Base-by-base conservation (phyloP, 495 filamentous ascomycete species). In the Beverwykella pulmonaria region DNA sequence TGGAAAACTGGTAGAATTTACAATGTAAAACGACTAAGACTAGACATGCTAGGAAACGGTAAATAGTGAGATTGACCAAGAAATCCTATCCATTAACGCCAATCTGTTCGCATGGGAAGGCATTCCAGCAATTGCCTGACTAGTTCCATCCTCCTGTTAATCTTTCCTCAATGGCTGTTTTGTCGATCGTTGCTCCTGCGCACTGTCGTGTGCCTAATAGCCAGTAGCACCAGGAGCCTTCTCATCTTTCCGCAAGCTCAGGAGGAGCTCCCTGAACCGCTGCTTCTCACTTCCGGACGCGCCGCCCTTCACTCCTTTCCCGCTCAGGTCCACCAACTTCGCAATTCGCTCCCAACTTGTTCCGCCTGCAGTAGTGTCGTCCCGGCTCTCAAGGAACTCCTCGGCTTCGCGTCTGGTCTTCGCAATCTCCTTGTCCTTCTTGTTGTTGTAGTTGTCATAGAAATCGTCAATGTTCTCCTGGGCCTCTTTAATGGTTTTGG, bases 261-360 rank as follows among this genome's bases (percentile, higher is more conserved):
- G 75, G 75, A 99, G 80, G 75, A 99, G 75, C 81, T 98, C 92
- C 61, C 94, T 88, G 83, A 98, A 98, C 63, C 89, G 88, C 76
- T 93, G 90, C 84, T 98, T 99, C 69, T 92, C 92, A 54, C 88
- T 93, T 59, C 92, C 93, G 25, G 83, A 87, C 25, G 88, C 90
- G 72, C 93, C 93, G 61, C 91, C 92, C 73, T 86, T 88, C 48
- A 85, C 81, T 12, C 93, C 92, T 81, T 98, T 98, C 53, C 95
- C 94, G 75, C 91, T 96, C 61, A 99, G 79, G 78, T 99, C 94
- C 29, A 97, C 94, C 70, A 98, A 75, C 80, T 97, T 98, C 1
- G 92, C 89, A 76, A 99, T 98, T 60, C 95, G 87, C 80, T 98
- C 94, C 94, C 94, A 99, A 83, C 91, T 93, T 8, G 95, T 99